These are phyloP conservation scores for Epithele typhae DNA, from an alignment of 768 basidiomycete species.

Conservation along the genomic window DNA sequence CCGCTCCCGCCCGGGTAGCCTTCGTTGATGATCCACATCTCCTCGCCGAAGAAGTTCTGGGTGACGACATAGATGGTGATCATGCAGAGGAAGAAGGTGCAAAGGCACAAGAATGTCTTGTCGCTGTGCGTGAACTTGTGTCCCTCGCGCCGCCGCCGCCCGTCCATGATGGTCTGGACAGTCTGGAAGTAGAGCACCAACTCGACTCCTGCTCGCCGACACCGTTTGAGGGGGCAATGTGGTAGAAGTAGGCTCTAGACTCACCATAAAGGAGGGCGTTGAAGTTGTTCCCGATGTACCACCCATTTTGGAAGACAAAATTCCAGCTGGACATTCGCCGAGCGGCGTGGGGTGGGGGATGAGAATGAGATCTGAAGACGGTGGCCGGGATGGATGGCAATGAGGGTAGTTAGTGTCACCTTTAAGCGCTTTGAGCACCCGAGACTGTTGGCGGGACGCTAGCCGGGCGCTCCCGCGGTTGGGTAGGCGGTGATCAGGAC, in stretches of 20 bases:
- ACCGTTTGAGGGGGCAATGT: neutral
- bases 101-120: slow-evolving; percentile 17
- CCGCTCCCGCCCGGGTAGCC: slow-evolving; percentile 31
- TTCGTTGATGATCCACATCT: slow-evolving; percentile 32
- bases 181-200: slow-evolving; percentile 23
- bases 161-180: slow-evolving; percentile 10
- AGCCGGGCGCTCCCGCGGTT: no score
- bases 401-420: no score
- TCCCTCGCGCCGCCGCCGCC: neutral
- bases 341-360: no score
- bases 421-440: no score
- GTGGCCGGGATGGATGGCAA: no score
- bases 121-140: slow-evolving; percentile 1
- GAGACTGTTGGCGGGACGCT: no score
- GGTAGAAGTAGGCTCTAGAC: neutral
- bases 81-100: slow-evolving; percentile 19
- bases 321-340: neutral
- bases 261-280: slow-evolving; percentile 17
- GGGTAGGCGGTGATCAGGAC: no score
- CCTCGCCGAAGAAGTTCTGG: slow-evolving; percentile 27
- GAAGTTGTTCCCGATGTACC: slow-evolving; percentile 14
- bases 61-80: slow-evolving; percentile 29
- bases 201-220: slow-evolving; percentile 18
- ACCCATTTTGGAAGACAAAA: slow-evolving; percentile 13
- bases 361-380: no score